Evolutionary conservation across 2,329 filamentous ascomycete genomes (phyloP), one percentile per base, ranked within the genome.

Genomic region (Penicillium sp.): DNA sequence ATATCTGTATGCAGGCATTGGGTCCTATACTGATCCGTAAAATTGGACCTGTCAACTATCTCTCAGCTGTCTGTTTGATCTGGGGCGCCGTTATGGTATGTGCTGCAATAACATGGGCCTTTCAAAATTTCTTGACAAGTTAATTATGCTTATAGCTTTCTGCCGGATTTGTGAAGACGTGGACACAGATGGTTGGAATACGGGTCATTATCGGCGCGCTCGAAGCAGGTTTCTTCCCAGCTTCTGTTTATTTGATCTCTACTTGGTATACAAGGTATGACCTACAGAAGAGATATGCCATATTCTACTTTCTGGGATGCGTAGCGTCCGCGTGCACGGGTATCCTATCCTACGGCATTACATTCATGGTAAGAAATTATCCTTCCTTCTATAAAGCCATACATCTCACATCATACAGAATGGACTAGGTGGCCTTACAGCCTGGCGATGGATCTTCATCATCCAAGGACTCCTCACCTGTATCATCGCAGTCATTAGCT

Each of bases 371-470:
- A 16, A 19, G 2, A 5, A 5, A 13, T 5, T 13, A 14, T 6
- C 5, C 13, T 10, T 27, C 16, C 16, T 45, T 10, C 22, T 8
- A 21, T 26, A 8, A 4, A 22, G 9, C 33, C 27, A 26, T 45
- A 8, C 0, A 35, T 31, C 43, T 51, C 14, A 55, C 11, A 9
- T 4, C 5, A 6, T 14, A 50, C 16, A 63, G 58, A 41, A 73
- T 16, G 75, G 74, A 11, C 53, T 69, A 2, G 59, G 57, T 3
- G 76, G 77, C 7, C 73, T 88, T 19, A 74, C 74, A 2, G 86
- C 86, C 39, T 89, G 87, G 86, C 78, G 85, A 39, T 89, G 86
- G 86, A 89, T 88, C 73, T 88, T 88, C 69, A 80, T 74, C 19
- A 69, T 76, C 63, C 75, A 74, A 63, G 76, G 76, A 13, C 45